Percentiles rank a stretch among this genome's conserved stretches.
These are phyloP conservation scores for Populus trichocarpa DNA, from an alignment of 441 rosid species.

Conservation along the genomic window DNA sequence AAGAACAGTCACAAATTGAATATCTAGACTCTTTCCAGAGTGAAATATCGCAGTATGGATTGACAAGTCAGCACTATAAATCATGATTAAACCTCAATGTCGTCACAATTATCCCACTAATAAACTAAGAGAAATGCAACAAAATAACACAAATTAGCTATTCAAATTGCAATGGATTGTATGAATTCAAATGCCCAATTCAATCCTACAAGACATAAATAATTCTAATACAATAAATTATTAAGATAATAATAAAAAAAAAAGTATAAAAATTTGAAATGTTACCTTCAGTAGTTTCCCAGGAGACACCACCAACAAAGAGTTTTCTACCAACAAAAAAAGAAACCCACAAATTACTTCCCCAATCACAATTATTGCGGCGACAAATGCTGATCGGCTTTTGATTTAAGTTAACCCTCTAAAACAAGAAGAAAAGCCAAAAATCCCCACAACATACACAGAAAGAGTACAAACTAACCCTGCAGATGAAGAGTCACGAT, in stretches of 20 bases:
- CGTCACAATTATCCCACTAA: background rate
- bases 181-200: background rate
- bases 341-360: constrained; percentile 6
- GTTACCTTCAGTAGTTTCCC: constrained; percentile 32
- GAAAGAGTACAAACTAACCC: constrained; percentile 27
- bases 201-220: background rate
- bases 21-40: background rate
- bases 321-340: constrained; percentile 28
- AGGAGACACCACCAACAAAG: constrained; percentile 36
- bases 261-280: background rate
- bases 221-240: background rate
- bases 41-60: background rate
- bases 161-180: background rate
- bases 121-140: background rate
- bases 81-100: background rate
- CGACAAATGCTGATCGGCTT: background rate
- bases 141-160: background rate
- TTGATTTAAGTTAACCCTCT: background rate
- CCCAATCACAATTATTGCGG: background rate
- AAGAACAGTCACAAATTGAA: background rate
- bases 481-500: constrained; percentile 18
- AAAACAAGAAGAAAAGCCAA: background rate
- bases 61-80: background rate
- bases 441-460: background rate
- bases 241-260: background rate